A percentile compares a stretch with the other conserved stretches of the same genome.
phyloP scores from a whole-genome alignment of 306 rosid species.

The Fragaria ananassa region DNA sequence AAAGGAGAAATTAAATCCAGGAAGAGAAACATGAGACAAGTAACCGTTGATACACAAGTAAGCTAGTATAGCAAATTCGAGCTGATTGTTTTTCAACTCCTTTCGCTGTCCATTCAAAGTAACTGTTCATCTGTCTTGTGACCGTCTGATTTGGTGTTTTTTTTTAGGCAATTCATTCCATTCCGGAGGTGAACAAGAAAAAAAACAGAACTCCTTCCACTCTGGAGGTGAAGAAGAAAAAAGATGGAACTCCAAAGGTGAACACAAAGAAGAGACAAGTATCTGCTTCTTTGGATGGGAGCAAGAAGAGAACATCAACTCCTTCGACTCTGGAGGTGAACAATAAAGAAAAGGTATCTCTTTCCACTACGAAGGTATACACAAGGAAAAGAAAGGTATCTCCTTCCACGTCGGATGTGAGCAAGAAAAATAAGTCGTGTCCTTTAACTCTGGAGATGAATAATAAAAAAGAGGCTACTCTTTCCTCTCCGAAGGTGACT shows the following conservation, averaged over 20 bases:
- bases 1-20: conserved; percentile 9
- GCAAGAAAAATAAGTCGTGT: background rate
- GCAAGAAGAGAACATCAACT: background rate
- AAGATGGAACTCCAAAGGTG: background rate
- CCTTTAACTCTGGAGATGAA: background rate
- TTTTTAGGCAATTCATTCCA: conserved; percentile 24
- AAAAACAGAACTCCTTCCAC: background rate
- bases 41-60: conserved; percentile 20
- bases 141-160: background rate
- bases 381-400: background rate
- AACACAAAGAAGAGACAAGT: background rate
- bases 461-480: background rate
- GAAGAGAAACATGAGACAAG: conserved; percentile 23
- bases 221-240: background rate
- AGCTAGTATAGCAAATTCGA: conserved; percentile 14
- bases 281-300: background rate
- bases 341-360: background rate
- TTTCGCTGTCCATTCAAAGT: background rate
- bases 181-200: background rate
- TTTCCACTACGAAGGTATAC: background rate
- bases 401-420: background rate
- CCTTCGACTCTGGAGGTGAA: background rate
- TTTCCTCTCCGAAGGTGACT: background rate
- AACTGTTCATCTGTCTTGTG: background rate
- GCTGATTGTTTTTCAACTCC: background rate